These are phyloP conservation scores for Irpex lacteus DNA, from an alignment of 1,284 basidiomycete species.

Conservation along the genomic window DNA sequence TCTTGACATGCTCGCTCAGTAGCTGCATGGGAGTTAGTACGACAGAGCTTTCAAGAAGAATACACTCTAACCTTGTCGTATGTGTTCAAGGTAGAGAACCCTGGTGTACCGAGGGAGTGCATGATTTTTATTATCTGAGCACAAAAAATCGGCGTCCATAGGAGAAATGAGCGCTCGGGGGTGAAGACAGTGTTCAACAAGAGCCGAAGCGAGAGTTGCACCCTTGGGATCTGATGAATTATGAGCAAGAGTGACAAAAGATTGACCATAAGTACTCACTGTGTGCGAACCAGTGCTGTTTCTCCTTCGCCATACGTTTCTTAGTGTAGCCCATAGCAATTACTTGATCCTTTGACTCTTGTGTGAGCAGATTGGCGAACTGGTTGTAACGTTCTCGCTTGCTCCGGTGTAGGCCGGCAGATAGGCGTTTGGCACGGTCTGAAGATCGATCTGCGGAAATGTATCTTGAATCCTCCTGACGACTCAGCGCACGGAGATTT, in stretches of 20 bases:
- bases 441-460: slow-evolving; percentile 61
- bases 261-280: slow-evolving; percentile 39
- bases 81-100: slow-evolving; percentile 83
- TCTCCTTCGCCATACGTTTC: slow-evolving; percentile 79
- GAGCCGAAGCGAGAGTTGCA: slow-evolving; percentile 49
- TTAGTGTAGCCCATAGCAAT: slow-evolving; percentile 69
- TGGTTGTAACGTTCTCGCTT: slow-evolving; percentile 61
- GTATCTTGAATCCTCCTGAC: slow-evolving; percentile 59
- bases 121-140: slow-evolving; percentile 88
- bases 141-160: slow-evolving; percentile 94
- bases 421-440: slow-evolving; percentile 53
- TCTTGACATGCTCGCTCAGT: slow-evolving; percentile 80
- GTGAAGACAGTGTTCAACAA: slow-evolving; percentile 91
- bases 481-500: slow-evolving; percentile 54
- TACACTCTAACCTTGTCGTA: slow-evolving; percentile 72
- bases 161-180: slow-evolving; percentile 91
- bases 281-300: slow-evolving; percentile 85
- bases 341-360: slow-evolving; percentile 78
- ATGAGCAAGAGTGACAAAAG: neutral
- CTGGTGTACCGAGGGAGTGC: slow-evolving; percentile 83
- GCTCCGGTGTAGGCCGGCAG: slow-evolving; percentile 53
- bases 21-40: slow-evolving; percentile 44
- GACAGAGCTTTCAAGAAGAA: neutral
- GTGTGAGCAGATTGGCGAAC: slow-evolving; percentile 51
- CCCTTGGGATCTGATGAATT: slow-evolving; percentile 45